Evolutionary conservation across 441 rosid species (phyloP).

Genomic region (Erysimum pusillum): DNA sequence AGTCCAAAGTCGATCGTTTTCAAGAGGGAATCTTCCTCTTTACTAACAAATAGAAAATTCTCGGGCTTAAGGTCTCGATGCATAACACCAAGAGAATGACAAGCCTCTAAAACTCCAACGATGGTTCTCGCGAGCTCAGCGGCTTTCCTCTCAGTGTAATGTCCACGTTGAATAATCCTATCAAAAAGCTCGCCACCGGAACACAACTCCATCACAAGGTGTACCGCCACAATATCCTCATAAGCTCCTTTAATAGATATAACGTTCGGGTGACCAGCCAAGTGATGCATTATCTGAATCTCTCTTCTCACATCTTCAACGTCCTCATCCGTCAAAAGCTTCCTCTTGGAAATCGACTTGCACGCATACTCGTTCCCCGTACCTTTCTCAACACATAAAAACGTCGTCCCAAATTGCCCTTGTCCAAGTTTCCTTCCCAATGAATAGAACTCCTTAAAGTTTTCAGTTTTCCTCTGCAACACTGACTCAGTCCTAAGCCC

Average conservation of each 20-base stretch:
- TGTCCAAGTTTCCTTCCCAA: constrained; percentile 94
- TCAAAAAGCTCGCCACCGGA: constrained; percentile 96
- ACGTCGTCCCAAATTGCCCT: constrained; percentile 93
- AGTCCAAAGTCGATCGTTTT: constrained; percentile 96
- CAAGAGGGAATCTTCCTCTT: constrained; percentile 82
- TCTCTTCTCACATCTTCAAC: constrained; percentile 95
- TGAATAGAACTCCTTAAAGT: constrained; percentile 74
- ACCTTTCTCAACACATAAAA: constrained; percentile 73
- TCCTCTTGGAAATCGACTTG: constrained; percentile 95
- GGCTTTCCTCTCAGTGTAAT: constrained; percentile 91
- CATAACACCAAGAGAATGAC: constrained; percentile 96
- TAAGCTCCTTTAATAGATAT: constrained; percentile 90
- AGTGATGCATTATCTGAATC: constrained; percentile 96
- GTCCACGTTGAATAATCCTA: constrained; percentile 92
- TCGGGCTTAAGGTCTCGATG: constrained; percentile 98
- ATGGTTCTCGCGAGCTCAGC: constrained; percentile 90
- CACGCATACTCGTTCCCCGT: constrained; percentile 77
- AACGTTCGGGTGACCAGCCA: constrained; percentile 91
- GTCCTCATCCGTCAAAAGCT: constrained; percentile 83
- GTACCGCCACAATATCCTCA: constrained; percentile 89
- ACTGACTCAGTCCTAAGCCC: constrained; percentile 84
- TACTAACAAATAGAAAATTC: constrained; percentile 81
- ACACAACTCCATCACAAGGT: constrained; percentile 91
- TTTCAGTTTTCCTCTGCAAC: constrained; percentile 76
- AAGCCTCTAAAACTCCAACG: constrained; percentile 90